Base-by-base conservation (phyloP, 225 moss, liverwort and hornwort genomes). In the Bryum argenteum region DNA sequence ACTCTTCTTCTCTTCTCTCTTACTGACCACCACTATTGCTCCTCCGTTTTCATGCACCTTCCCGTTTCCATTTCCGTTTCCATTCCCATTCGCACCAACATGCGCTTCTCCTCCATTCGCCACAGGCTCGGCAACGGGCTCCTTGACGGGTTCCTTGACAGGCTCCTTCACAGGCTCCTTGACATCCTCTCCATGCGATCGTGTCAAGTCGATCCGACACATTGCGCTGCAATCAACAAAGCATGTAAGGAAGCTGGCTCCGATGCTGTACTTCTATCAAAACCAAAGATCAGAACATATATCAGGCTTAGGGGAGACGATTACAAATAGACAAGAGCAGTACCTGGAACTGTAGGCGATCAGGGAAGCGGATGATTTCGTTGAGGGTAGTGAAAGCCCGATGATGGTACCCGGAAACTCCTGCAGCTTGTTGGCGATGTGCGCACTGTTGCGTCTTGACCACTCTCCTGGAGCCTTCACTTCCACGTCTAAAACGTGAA, bases 311-410 rank as follows among this genome's bases (percentile, higher is more conserved):
- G 26, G 4, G 26, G 26, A 26, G 26, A 2, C 26, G 26, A 26
- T 26, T 26, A 26, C 26, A 26, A 26, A 33, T n/a, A 33, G 33
- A 4, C 5, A 33, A 33, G 33, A 2, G 33, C 33, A 33, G 33
- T 65, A 99, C 98, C 98, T 91, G 67, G 98, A 88, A 79, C 98
- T 94, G 65, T 99, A 99, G 17, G 88, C 98, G 18, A 99, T 99
- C 21, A 99, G 74, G 18, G 89, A 91, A 9, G 92, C 90, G 18
- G 94, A 84, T 38, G 80, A 81, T 33, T 84, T 76, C 24, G 84
- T 80, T 55, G 85, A 72, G 26, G 98, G 89, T 22, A 94, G 85
- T 14, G 94, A 94, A 18, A 99, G 91, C 50, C 94, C 98, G 50
- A 84, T 90, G 48, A 99, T 84, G 50, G 88, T 85, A 65, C 98